Conservation (phyloP, 208 protist genomes). For the Acanthamoeba polyphaga region DNA sequence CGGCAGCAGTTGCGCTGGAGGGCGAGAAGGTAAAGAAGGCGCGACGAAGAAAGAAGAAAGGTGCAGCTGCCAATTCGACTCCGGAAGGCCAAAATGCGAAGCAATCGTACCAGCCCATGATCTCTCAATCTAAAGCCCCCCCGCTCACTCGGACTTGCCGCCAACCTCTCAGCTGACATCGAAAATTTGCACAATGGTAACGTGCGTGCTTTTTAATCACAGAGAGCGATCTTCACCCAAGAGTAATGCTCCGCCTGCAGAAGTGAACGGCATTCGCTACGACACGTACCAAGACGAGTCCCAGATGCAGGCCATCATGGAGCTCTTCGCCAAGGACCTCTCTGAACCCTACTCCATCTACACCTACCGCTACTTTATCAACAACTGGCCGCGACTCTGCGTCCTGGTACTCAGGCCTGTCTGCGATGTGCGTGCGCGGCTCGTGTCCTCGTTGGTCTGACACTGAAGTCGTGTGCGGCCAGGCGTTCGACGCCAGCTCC, state of each 20-base stretch:
- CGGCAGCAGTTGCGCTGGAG: background rate
- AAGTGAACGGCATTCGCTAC: conserved; percentile 40
- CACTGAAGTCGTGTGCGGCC: background rate
- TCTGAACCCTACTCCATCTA: conserved; percentile 99
- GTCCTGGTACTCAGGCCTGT: conserved; percentile 86
- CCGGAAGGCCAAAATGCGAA: background rate
- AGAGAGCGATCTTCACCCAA: background rate
- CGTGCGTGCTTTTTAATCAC: too few species aligned
- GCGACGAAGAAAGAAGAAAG: conserved; percentile 26
- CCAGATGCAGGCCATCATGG: conserved; percentile 94
- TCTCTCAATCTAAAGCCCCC: too few species aligned
- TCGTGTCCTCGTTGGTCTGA: conserved; percentile 27
- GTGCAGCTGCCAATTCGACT: background rate
- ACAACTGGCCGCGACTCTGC: conserved; percentile 97
- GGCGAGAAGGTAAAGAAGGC: conserved; percentile 35
- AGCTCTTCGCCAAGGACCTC: conserved; percentile 96
- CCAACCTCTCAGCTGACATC: too few species aligned
- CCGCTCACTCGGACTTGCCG: too few species aligned
- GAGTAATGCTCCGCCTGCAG: background rate
- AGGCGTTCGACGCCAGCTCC: conserved; percentile 61
- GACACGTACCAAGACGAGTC: conserved; percentile 83
- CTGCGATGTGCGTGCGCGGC: background rate
- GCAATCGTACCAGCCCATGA: background rate
- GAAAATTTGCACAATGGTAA: too few species aligned
- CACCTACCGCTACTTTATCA: conserved; percentile 99